phyloP scores from a whole-genome alignment of 768 basidiomycete genomes.

The Rhodotorula taiwanensis region DNA sequence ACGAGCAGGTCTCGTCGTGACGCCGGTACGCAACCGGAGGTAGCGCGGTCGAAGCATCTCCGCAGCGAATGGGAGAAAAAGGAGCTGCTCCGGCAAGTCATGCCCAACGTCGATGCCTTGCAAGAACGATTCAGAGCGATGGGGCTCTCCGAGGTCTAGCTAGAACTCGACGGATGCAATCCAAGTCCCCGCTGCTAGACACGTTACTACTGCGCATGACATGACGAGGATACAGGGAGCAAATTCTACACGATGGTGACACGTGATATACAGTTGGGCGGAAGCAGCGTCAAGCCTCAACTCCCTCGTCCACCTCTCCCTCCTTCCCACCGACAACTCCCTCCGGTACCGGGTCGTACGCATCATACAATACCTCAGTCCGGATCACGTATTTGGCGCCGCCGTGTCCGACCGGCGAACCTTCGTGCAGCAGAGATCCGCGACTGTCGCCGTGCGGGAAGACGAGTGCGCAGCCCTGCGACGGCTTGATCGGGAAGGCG shows the following conservation, averaged over 20 bases:
- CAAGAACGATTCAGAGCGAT: conserved; percentile 30
- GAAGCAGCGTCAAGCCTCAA: background rate
- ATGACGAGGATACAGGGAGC: too few relatives aligned
- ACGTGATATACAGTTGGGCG: too few relatives aligned
- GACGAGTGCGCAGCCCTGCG: conserved; percentile 52
- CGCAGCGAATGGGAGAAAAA: conserved; percentile 26
- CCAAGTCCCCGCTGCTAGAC: too few relatives aligned
- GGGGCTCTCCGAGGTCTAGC: conserved; percentile 23
- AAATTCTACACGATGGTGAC: too few relatives aligned
- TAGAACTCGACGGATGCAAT: too few relatives aligned
- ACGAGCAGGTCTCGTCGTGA: too few relatives aligned
- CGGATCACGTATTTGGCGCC: conserved; percentile 36
- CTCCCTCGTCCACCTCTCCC: background rate
- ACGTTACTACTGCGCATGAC: too few relatives aligned
- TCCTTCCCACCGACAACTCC: background rate
- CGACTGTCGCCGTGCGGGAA: conserved; percentile 46
- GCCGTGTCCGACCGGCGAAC: conserved; percentile 19
- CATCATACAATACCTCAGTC: conserved; percentile 14
- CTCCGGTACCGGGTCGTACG: background rate
- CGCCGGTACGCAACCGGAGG: too few relatives aligned
- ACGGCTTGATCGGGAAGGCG: conserved; percentile 52
- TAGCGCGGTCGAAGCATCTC: background rate
- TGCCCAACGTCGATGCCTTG: conserved; percentile 36
- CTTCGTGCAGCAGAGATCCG: conserved; percentile 31
- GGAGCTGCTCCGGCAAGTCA: conserved; percentile 22